Evolutionary conservation across 2,329 filamentous ascomycete genomes (phyloP), one percentile per base, ranked within the genome.

Genomic region (Trichoderma sp.): DNA sequence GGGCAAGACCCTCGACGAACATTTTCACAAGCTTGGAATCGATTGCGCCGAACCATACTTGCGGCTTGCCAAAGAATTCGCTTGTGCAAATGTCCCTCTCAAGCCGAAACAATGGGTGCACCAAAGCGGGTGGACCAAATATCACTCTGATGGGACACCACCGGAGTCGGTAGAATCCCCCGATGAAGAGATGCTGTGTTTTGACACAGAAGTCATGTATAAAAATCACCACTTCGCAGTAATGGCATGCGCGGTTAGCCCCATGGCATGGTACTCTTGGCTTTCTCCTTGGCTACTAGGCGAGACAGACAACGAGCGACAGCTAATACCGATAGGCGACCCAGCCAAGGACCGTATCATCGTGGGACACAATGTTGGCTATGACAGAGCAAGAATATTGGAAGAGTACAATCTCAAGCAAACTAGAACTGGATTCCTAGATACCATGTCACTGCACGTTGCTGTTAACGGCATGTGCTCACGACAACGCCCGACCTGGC

Each of bases 401-500:
- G 97, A 99, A 82, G 97, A 99, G 83, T 99, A 99, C 82, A 89
- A 92, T 80, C 84, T 98, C 56, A 87, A 91, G 73, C 96, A 98
- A 83, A 93, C 94, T 1, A 91, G 91, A 53, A 98, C 95, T 79
- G 93, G 91, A 60, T 99, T 98, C 82, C 85, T 99, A 69, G 97
- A 99, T 83, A 99, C 97, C 35, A 99, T 99, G 97, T 98, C 96
- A 2, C 87, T 99, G 24, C 97, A 99, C 82, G 96, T 98, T 8
- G 97, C 97, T 3, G 96, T 98, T 29, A 99, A 99, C 82, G 97
- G 97, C 77, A 99, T 99, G 97, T 99, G 97, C 84, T 98, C 97
- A 27, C 93, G 94, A 78, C 97, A 99, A 83, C 91, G 97, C 67
- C 97, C 97, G 9, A 98, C 94, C 0, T 99, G 97, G 97, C 95